A percentile compares a stretch with the other conserved stretches of the same genome.
Conservation (phyloP, 306 rosid species). For the Vigna reflexopilosa region DNA sequence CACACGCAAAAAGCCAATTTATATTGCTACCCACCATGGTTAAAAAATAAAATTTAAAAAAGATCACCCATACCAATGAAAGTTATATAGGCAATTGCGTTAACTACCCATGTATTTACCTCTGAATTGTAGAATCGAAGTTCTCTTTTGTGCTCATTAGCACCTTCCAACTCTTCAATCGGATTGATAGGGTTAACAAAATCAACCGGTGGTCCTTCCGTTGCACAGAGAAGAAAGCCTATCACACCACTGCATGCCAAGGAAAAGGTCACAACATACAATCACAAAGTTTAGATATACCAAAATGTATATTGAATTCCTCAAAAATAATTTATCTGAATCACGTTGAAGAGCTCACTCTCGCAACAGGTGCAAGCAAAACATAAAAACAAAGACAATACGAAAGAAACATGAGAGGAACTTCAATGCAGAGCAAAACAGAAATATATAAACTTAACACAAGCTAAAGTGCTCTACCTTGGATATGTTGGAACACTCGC, state of each 20-base stretch:
- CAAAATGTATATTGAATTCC: constrained; percentile 3
- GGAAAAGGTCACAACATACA: constrained; percentile 1
- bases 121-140: constrained; percentile 89
- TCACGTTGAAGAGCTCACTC: neutral
- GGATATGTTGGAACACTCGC: constrained; percentile 97
- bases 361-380: neutral
- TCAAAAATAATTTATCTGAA: neutral
- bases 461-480: constrained; percentile 53
- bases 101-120: constrained; percentile 45
- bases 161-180: constrained; percentile 86
- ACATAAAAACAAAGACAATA: neutral
- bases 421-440: neutral
- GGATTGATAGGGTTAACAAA: constrained; percentile 85
- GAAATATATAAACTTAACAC: neutral
- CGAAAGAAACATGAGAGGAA: constrained; percentile 18
- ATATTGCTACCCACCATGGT: too few relatives aligned
- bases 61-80: too few relatives aligned
- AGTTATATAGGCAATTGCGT: neutral
- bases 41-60: too few relatives aligned
- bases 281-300: neutral
- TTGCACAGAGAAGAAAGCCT: constrained; percentile 88
- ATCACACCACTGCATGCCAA: constrained; percentile 80
- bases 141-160: constrained; percentile 72
- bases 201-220: constrained; percentile 87
- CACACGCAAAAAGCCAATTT: too few relatives aligned